These are phyloP conservation scores for Orbilia brochopaga DNA, from an alignment of 2,329 filamentous ascomycete genomes.

Conservation along the genomic window DNA sequence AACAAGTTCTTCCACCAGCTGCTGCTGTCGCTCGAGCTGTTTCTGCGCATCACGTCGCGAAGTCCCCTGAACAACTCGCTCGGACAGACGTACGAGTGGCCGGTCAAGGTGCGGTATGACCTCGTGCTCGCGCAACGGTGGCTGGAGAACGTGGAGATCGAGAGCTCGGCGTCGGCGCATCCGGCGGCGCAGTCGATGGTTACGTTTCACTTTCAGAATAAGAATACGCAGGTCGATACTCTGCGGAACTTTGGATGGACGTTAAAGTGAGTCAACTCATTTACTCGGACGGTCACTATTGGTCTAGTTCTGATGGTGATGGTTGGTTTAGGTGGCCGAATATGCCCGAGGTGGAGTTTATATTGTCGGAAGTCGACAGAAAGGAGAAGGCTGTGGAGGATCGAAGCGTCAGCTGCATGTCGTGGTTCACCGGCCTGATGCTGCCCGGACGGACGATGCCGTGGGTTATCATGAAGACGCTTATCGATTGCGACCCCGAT, in stretches of 20 bases:
- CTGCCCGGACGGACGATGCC: conserved; percentile 73
- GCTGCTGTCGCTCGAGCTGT: conserved; percentile 74
- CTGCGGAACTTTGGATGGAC: conserved; percentile 71
- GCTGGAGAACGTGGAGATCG: conserved; percentile 72
- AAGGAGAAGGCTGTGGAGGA: conserved; percentile 62
- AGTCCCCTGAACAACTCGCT: conserved; percentile 41
- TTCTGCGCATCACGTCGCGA: conserved; percentile 68
- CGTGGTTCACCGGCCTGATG: conserved; percentile 76
- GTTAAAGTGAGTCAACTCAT: conserved; percentile 69
- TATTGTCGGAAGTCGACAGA: conserved; percentile 67
- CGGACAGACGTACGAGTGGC: conserved; percentile 69
- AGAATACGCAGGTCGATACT: conserved; percentile 72
- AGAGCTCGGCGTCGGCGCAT: conserved; percentile 64
- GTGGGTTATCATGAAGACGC: conserved; percentile 77
- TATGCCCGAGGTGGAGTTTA: conserved; percentile 68
- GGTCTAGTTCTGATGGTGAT: conserved; percentile 1
- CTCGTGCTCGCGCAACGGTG: conserved; percentile 75
- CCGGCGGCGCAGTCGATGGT: conserved; percentile 65
- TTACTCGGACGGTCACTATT: no score
- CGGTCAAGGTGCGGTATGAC: conserved; percentile 74
- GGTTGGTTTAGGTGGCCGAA: conserved; percentile 68
- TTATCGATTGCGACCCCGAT: conserved; percentile 76
- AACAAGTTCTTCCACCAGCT: conserved; percentile 76
- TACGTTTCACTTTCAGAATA: conserved; percentile 69
- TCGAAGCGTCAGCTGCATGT: conserved; percentile 74